Conservation (phyloP, 2,329 filamentous ascomycete genomes). For the Acrocalymma vagum region DNA sequence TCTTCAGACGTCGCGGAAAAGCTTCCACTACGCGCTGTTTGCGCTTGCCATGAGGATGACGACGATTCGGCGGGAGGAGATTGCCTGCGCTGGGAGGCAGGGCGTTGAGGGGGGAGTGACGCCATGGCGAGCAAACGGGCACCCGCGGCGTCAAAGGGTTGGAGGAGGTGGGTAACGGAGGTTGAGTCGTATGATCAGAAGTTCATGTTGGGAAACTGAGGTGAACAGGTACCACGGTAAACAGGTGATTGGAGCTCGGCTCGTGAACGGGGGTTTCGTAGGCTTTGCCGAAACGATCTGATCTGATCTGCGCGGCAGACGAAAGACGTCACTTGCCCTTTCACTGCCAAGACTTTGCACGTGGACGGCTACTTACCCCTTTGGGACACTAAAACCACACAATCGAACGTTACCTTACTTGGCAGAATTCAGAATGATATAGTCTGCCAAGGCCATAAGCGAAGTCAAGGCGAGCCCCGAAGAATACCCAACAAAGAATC, state of each 20-base stretch:
- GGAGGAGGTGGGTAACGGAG: background rate
- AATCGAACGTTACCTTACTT: too few species aligned
- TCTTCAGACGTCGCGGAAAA: conserved; percentile 53
- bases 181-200: background rate
- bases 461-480: too few species aligned
- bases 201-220: background rate
- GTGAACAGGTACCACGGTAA: background rate
- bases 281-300: conserved; percentile 26
- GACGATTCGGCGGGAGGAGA: conserved; percentile 31
- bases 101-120: conserved; percentile 50
- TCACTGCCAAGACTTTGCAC: conserved; percentile 23
- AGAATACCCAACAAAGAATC: too few species aligned
- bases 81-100: conserved; percentile 42
- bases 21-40: conserved; percentile 39
- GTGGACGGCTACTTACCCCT: too few species aligned
- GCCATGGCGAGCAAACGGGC: conserved; percentile 48
- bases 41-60: conserved; percentile 24
- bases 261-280: conserved; percentile 24
- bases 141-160: background rate
- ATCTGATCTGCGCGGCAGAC: too few species aligned
- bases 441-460: too few species aligned
- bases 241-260: conserved; percentile 9
- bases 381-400: too few species aligned
- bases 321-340: conserved; percentile 27
- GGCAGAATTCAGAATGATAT: too few species aligned